These are phyloP conservation scores for Rhizopogon rudus DNA, from an alignment of 768 basidiomycete genomes.

Conservation along the genomic window DNA sequence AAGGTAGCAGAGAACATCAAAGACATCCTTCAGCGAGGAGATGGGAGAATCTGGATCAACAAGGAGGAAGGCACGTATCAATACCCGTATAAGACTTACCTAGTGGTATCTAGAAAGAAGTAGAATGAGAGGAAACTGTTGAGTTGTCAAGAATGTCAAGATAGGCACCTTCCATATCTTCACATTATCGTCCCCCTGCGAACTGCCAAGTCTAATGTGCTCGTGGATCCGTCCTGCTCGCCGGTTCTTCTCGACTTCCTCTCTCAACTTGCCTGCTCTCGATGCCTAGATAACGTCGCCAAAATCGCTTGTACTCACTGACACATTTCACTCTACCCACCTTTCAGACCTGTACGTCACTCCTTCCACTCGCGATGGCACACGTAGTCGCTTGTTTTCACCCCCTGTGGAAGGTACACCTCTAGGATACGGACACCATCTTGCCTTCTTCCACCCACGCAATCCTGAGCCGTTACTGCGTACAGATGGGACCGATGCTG, in stretches of 20 bases:
- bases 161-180: neutral
- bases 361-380: slow-evolving; percentile 68
- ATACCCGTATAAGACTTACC: slow-evolving; percentile 71
- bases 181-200: no score
- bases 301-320: slow-evolving; percentile 40
- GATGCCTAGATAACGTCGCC: slow-evolving; percentile 52
- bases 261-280: slow-evolving; percentile 23
- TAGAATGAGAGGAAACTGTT: slow-evolving; percentile 7
- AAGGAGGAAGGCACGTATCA: slow-evolving; percentile 67
- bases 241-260: slow-evolving; percentile 12
- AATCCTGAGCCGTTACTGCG: slow-evolving; percentile 52
- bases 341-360: slow-evolving; percentile 63
- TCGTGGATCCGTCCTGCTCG: neutral
- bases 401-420: slow-evolving; percentile 37
- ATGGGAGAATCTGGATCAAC: slow-evolving; percentile 73
- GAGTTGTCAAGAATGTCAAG: no score
- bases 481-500: slow-evolving; percentile 67
- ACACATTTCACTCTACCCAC: slow-evolving; percentile 50
- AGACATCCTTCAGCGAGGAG: slow-evolving; percentile 51
- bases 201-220: neutral
- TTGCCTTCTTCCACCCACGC: slow-evolving; percentile 70
- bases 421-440: slow-evolving; percentile 61
- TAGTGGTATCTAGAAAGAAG: slow-evolving; percentile 49
- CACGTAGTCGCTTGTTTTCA: slow-evolving; percentile 32
- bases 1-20: slow-evolving; percentile 47